Evolutionary conservation across 805 yeast species (phyloP).

Genomic region (Yamadazyma insecticola): DNA sequence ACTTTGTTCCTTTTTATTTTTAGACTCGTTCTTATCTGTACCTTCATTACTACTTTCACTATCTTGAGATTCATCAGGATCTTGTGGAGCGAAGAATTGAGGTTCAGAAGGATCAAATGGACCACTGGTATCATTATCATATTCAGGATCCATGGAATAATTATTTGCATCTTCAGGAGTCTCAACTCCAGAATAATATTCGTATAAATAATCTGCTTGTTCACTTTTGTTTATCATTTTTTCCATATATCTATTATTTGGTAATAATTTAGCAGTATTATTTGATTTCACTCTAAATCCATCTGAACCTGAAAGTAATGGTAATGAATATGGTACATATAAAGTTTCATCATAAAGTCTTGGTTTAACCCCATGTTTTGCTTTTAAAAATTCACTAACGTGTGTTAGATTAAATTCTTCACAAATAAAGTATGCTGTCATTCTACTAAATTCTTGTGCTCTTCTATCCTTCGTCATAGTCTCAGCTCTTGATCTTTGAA

Average conservation of each 20-base stretch:
- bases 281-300: constrained; percentile 75
- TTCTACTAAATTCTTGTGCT: constrained; percentile 67
- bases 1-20: constrained; percentile 2
- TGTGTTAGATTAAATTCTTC: constrained; percentile 69
- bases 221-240: constrained; percentile 74
- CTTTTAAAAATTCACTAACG: constrained; percentile 59
- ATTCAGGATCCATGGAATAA: constrained; percentile 42
- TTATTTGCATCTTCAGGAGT: constrained; percentile 54
- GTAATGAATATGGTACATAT: constrained; percentile 84
- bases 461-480: constrained; percentile 54
- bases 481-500: constrained; percentile 49
- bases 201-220: constrained; percentile 87
- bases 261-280: constrained; percentile 41
- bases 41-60: constrained; percentile 1
- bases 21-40: constrained; percentile 1
- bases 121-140: constrained; percentile 40
- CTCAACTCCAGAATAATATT: constrained; percentile 79
- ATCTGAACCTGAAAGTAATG: constrained; percentile 77
- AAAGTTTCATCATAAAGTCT: constrained; percentile 89
- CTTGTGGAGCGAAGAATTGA: constrained; percentile 66
- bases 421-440: constrained; percentile 88
- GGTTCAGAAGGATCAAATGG: constrained; percentile 91
- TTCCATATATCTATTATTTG: constrained; percentile 58
- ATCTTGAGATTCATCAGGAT: constrained; percentile 5
- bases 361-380: constrained; percentile 79